Conservation (phyloP, 345 rosid genomes). For the Raphanus sativus region DNA sequence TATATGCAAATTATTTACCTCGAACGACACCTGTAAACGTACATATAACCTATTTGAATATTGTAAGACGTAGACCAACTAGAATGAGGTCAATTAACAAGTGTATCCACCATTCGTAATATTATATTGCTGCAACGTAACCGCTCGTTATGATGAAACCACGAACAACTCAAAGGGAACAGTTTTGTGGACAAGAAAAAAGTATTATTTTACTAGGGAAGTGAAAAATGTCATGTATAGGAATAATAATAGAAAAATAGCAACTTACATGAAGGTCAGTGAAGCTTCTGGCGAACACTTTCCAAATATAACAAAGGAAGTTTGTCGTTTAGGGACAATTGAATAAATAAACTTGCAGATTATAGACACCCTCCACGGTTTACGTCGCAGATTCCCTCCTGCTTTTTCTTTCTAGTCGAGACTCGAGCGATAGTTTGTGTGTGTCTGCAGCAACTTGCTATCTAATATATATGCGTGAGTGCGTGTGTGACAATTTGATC, state of each 20-base stretch:
- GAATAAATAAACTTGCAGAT: slow-evolving; percentile 30
- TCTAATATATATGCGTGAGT: background rate
- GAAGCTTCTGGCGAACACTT: slow-evolving; percentile 37
- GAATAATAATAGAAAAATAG: slow-evolving; percentile 24
- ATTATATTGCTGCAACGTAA: slow-evolving; percentile 2
- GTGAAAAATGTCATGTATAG: slow-evolving; percentile 15
- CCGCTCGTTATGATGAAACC: slow-evolving; percentile 12
- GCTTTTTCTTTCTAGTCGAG: background rate
- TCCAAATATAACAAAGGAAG: slow-evolving; percentile 33
- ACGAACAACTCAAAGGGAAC: background rate
- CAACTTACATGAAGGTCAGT: slow-evolving; percentile 35
- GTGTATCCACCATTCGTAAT: background rate
- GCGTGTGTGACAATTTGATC: slow-evolving; percentile 11
- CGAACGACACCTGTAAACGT: slow-evolving; percentile 17
- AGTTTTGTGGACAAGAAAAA: background rate
- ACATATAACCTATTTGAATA: slow-evolving; percentile 14
- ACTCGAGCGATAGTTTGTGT: background rate
- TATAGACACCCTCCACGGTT: slow-evolving; percentile 30
- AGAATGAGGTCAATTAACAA: slow-evolving; percentile 9
- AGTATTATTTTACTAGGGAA: slow-evolving; percentile 25
- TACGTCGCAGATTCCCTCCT: slow-evolving; percentile 16
- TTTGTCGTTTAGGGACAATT: slow-evolving; percentile 26
- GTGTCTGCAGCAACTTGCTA: background rate
- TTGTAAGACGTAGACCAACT: slow-evolving; percentile 14
- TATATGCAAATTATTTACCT: background rate